Evolutionary conservation across 2,329 filamentous ascomycete species (phyloP), one percentile per base, ranked within the genome.

Genomic region (Aspergillus sp.): DNA sequence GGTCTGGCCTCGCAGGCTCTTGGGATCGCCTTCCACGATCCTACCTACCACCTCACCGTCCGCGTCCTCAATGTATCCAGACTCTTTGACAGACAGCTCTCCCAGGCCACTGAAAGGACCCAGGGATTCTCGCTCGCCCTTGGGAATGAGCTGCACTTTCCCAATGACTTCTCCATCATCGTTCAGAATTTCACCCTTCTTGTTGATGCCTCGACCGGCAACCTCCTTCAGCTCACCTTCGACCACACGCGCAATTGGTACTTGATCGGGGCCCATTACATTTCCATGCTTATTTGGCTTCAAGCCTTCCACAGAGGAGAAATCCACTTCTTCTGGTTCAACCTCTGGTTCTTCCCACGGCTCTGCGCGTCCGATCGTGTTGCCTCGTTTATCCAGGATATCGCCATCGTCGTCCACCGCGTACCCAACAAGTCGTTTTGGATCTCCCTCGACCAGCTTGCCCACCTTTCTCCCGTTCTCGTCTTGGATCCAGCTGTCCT

Each of bases 11-110:
- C 87, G 84, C 1, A 96, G 82, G 48, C 80, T 78, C 80, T 91
- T 91, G 36, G 82, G 72, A 52, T 95, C 88, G 2, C 90, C 91
- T 47, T 86, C 84, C 5, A 83, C 78, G 34, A 93, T 81, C 36
- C 86, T 80, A 22, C 91, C 91, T 48, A 95, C 89, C 20, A 89
- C 81, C 60, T 89, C 85, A 39, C 89, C 90, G 81, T 96, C 81
- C 82, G 88, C 72, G 85, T 96, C 82, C 80, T 96, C 80, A 55
- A 85, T 82, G 43, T 81, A 79, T 55, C 83, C 83, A 54, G 83
- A 81, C 66, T 83, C 83, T 70, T 80, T 80, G n/a, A 85, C 83
- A 48, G 79, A 73, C 3, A 85, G 77, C 57, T 80, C 81, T 55
- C 84, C 81, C 26, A 81, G 76, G 55, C 83, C 83, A 43, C 81